Conservation (phyloP, 257 asterid genomes). For the Rubia yunnanensis region DNA sequence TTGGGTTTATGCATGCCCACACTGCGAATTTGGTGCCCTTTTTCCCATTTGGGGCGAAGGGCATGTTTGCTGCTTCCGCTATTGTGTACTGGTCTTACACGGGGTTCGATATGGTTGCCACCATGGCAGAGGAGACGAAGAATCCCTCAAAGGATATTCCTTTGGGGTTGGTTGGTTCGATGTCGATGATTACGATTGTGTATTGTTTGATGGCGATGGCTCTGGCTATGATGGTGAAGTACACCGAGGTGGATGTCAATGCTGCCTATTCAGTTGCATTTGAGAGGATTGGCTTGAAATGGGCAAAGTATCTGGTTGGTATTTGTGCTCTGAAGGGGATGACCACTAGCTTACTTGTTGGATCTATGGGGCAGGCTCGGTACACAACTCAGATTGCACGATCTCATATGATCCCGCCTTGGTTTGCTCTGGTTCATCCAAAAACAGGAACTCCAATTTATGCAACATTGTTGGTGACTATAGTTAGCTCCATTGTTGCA, state of each 20-base stretch:
- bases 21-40: conserved; percentile 61
- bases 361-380: conserved; percentile 94
- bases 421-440: conserved; percentile 76
- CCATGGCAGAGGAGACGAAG: conserved; percentile 92
- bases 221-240: conserved; percentile 64
- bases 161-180: conserved; percentile 71
- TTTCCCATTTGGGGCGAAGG: conserved; percentile 62
- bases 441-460: conserved; percentile 78
- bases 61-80: conserved; percentile 84
- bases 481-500: conserved; percentile 62
- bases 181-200: conserved; percentile 66
- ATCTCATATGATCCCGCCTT: conserved; percentile 91
- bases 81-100: conserved; percentile 94
- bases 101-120: conserved; percentile 93
- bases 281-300: conserved; percentile 54
- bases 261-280: conserved; percentile 85
- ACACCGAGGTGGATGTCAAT: conserved; percentile 60
- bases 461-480: conserved; percentile 69
- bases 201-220: conserved; percentile 84
- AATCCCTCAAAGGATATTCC: conserved; percentile 89
- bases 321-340: conserved; percentile 84
- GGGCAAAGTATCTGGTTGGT: conserved; percentile 88
- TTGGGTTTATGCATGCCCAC: conserved; percentile 60
- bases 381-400: conserved; percentile 95
- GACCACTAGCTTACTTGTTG: conserved; percentile 92